These are phyloP conservation scores for Herpetomonas tarakana DNA, from an alignment of 208 protist species.

Conservation along the genomic window DNA sequence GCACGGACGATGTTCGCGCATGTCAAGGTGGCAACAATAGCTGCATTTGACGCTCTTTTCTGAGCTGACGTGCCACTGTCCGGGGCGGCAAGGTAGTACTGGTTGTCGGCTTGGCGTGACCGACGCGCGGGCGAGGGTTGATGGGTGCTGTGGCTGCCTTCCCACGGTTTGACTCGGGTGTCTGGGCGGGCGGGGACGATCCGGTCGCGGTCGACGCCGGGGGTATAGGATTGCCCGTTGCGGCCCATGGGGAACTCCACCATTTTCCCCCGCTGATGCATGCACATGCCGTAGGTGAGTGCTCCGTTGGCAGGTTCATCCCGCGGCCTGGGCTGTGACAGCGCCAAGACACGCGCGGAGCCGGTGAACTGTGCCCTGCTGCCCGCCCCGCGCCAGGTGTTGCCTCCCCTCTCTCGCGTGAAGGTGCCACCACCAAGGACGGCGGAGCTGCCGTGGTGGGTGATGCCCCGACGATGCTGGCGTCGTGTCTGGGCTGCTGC, in stretches of 20 bases:
- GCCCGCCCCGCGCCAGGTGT: conserved; percentile 5
- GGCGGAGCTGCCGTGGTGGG: neutral
- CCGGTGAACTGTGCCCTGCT: conserved; percentile 15
- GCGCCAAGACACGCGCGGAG: conserved; percentile 27
- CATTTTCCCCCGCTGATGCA: conserved; percentile 35
- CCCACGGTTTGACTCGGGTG: conserved; percentile 40
- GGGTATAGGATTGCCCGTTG: conserved; percentile 46
- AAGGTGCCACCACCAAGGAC: too few species aligned
- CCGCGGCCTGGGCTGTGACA: conserved; percentile 43
- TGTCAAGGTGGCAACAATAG: too few species aligned
- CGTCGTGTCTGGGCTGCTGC: neutral
- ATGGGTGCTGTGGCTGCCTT: conserved; percentile 63
- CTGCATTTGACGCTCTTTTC: too few species aligned
- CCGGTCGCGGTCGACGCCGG: conserved; percentile 82
- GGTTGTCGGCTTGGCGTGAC: conserved; percentile 13
- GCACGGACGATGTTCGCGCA: too few species aligned
- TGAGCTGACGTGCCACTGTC: neutral
- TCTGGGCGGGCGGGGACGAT: conserved; percentile 49
- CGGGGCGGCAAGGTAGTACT: conserved; percentile 23
- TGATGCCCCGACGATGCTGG: neutral
- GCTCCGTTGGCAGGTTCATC: conserved; percentile 18
- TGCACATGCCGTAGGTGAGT: conserved; percentile 36
- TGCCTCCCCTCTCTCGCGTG: too few species aligned
- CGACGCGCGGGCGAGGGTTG: conserved; percentile 14
- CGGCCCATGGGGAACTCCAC: conserved; percentile 47